Percentiles rank a stretch among this genome's conserved stretches.
Evolutionary conservation across 352 stramenopile species (phyloP).

Genomic region (Globisporangium nunn): DNA sequence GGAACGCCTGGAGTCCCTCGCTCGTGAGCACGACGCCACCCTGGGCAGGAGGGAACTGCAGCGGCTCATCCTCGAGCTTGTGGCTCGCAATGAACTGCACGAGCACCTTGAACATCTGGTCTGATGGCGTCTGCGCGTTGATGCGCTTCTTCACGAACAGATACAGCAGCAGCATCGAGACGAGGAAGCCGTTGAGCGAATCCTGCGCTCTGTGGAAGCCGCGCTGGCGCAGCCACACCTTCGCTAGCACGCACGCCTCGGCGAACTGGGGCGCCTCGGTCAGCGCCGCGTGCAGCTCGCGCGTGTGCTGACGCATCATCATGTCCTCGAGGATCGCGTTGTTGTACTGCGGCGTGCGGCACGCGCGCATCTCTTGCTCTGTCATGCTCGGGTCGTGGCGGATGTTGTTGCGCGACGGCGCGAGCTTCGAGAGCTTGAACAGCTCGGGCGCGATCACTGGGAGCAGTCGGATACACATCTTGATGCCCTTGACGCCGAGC

Average conservation of each 20-base stretch:
- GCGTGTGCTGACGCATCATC: slow-evolving; percentile 72
- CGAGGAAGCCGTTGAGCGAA: slow-evolving; percentile 79
- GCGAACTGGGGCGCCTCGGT: slow-evolving; percentile 65
- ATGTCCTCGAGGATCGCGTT: slow-evolving; percentile 90
- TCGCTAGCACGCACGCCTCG: slow-evolving; percentile 73
- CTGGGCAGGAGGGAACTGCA: slow-evolving; percentile 56
- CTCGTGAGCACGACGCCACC: slow-evolving; percentile 53
- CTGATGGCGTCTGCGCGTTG: slow-evolving; percentile 53
- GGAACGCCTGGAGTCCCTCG: slow-evolving; percentile 63
- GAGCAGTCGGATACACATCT: slow-evolving; percentile 63
- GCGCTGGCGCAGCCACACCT: slow-evolving; percentile 86
- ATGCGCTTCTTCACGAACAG: slow-evolving; percentile 72
- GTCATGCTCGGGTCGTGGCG: slow-evolving; percentile 69
- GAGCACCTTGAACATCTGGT: slow-evolving; percentile 83
- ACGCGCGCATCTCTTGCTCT: slow-evolving; percentile 57
- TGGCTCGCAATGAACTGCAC: slow-evolving; percentile 75
- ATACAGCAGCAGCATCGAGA: slow-evolving; percentile 83
- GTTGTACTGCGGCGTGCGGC: slow-evolving; percentile 86
- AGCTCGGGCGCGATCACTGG: slow-evolving; percentile 57
- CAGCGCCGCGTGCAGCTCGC: slow-evolving; percentile 63
- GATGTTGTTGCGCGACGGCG: slow-evolving; percentile 80
- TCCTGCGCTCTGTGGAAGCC: slow-evolving; percentile 68
- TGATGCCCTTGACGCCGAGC: slow-evolving; percentile 42
- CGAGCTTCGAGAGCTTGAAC: slow-evolving; percentile 81
- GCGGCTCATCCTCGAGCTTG: slow-evolving; percentile 51